These are phyloP conservation scores for Calonectria honghensis DNA, from an alignment of 2,329 filamentous ascomycete genomes.

Conservation along the genomic window DNA sequence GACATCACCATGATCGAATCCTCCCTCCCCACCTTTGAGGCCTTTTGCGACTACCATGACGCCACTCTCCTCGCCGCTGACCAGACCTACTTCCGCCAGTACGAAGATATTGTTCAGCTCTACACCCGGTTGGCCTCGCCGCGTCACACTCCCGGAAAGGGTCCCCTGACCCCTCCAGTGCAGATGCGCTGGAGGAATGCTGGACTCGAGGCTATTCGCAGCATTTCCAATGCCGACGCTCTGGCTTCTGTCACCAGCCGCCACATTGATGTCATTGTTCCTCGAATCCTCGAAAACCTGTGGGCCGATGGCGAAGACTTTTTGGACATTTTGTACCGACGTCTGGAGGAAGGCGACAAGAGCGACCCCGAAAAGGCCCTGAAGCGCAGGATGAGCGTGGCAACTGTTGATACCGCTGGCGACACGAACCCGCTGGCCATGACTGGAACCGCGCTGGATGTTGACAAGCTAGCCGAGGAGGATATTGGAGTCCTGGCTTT, in stretches of 20 bases:
- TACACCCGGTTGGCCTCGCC: slow-evolving; percentile 89
- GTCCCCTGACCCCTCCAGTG: slow-evolving; percentile 80
- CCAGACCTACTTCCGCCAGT: slow-evolving; percentile 87
- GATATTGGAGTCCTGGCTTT: slow-evolving; percentile 90
- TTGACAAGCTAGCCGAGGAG: slow-evolving; percentile 92
- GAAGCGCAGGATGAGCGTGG: slow-evolving; percentile 84
- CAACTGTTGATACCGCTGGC: slow-evolving; percentile 79
- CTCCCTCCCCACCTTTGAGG: slow-evolving; percentile 88
- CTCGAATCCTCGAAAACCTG: slow-evolving; percentile 90
- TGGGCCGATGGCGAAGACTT: slow-evolving; percentile 84
- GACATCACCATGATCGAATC: slow-evolving; percentile 96
- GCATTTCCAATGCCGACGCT: slow-evolving; percentile 86
- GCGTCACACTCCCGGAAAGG: slow-evolving; percentile 70
- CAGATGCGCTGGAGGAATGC: slow-evolving; percentile 85
- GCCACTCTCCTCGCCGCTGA: slow-evolving; percentile 89
- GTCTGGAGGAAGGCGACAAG: slow-evolving; percentile 81
- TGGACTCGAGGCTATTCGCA: slow-evolving; percentile 86
- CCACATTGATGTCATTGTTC: slow-evolving; percentile 86
- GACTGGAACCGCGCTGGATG: slow-evolving; percentile 88
- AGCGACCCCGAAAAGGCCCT: slow-evolving; percentile 78
- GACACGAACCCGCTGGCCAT: slow-evolving; percentile 82
- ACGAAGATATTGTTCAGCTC: slow-evolving; percentile 85
- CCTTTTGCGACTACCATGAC: slow-evolving; percentile 93
- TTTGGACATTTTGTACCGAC: slow-evolving; percentile 80
- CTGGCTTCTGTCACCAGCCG: slow-evolving; percentile 84